Base-by-base conservation (phyloP, 768 basidiomycete species). In the Phlebiopsis flavidoalba region DNA sequence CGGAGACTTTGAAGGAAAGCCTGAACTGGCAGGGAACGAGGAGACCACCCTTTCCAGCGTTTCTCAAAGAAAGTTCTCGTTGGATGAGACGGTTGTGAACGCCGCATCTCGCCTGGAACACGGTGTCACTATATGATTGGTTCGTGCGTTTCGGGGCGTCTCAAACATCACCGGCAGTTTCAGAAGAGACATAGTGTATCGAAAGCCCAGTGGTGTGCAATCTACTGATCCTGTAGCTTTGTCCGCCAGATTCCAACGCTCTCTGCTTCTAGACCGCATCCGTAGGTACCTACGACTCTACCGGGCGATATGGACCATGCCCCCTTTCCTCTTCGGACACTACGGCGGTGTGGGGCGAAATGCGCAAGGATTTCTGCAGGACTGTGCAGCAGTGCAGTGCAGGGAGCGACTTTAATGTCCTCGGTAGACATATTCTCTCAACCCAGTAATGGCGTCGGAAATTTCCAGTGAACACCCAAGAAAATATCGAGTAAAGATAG, bases 321-420 rank as follows among this genome's bases (percentile, higher is more conserved):
- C 86, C 0, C 86, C 95, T 1, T 98, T 94, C 75, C 82, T 98
- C 15, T 79, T 98, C n/a, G 93, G 93, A 0, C 93, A 97, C 65
- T 98, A 97, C 70, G 96, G 96, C 17, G 92, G 94, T 19, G 79
- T 88, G 0, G 96, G 96, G 5, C 96, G 98, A 68, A 85, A 98
- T 11, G 83, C 90, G 0, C 96, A 98, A 73, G 95, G 95, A n/a
- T 1, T 98, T 91, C 67, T 88, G 85, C 69, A 91, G 95, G 15
- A 84, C 89, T 21, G n/a, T n/a, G 80, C 93, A 14, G 96, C 96
- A 2, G 95, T 98, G n/a, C n/a, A n/a, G n/a, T 35, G 78, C 77
- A 52, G 88, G 90, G 17, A n/a, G 83, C 77, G 0, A 84, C 86
- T 11, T 93, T n/a, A n/a, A 92, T 68, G 85, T 93, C 61, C 79